These are phyloP conservation scores for Hypomontagnella monticulosa DNA, from an alignment of 495 filamentous ascomycete species.

Conservation along the genomic window DNA sequence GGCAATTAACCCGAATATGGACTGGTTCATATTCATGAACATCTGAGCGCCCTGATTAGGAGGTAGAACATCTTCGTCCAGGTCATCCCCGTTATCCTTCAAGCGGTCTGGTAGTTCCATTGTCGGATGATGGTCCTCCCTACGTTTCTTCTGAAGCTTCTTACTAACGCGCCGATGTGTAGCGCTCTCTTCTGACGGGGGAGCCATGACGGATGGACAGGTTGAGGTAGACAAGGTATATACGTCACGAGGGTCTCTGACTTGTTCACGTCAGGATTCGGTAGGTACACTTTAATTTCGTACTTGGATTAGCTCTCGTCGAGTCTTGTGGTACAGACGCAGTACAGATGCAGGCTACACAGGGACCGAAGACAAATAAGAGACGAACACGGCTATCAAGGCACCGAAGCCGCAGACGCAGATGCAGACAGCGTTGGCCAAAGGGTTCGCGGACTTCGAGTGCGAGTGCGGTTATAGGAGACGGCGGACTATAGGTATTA, in stretches of 20 bases:
- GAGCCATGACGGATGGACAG: slow-evolving; percentile 33
- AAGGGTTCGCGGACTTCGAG: too few relatives aligned
- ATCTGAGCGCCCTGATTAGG: slow-evolving; percentile 60
- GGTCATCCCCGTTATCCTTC: slow-evolving; percentile 72
- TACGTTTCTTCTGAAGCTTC: slow-evolving; percentile 69
- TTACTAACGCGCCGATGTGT: slow-evolving; percentile 50
- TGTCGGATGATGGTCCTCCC: slow-evolving; percentile 65
- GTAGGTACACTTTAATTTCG: neutral
- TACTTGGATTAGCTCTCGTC: slow-evolving; percentile 6
- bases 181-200: slow-evolving; percentile 28
- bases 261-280: neutral
- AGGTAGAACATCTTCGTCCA: slow-evolving; percentile 75
- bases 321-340: slow-evolving; percentile 15
- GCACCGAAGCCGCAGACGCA: too few relatives aligned
- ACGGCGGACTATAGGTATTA: slow-evolving; percentile 16
- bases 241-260: slow-evolving; percentile 2
- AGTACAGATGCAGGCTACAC: slow-evolving; percentile 26
- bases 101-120: slow-evolving; percentile 83
- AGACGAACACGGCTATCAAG: slow-evolving; percentile 28
- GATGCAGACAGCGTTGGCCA: too few relatives aligned
- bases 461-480: neutral
- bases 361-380: slow-evolving; percentile 24
- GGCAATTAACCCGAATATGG: slow-evolving; percentile 91
- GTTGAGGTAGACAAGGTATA: neutral
- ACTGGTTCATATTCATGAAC: slow-evolving; percentile 87